Evolutionary conservation across 306 rosid species (phyloP).

Genomic region (Fragaria ananassa): DNA sequence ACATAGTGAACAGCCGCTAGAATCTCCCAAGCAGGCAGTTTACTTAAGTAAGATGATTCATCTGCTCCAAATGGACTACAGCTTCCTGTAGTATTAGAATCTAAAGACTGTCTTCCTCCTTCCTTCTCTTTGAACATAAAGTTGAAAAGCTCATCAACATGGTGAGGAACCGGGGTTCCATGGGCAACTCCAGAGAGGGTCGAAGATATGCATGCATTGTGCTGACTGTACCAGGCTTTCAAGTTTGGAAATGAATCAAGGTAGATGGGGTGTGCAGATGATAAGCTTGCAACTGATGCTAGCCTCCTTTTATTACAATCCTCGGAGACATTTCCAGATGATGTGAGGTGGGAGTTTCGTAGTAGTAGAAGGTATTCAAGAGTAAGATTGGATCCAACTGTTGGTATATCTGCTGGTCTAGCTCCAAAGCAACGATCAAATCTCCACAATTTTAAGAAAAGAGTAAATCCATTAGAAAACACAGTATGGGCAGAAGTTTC

Average conservation of each 20-base stretch:
- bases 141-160: slow-evolving; percentile 81
- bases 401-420: slow-evolving; percentile 74
- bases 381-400: slow-evolving; percentile 79
- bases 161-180: slow-evolving; percentile 76
- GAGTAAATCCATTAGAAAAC: slow-evolving; percentile 90
- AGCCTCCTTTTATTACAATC: slow-evolving; percentile 70
- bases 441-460: slow-evolving; percentile 82
- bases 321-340: slow-evolving; percentile 45
- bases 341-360: slow-evolving; percentile 68
- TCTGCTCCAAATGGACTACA: slow-evolving; percentile 75
- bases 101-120: slow-evolving; percentile 54
- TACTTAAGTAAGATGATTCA: slow-evolving; percentile 53
- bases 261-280: slow-evolving; percentile 64
- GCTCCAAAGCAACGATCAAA: slow-evolving; percentile 75
- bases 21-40: slow-evolving; percentile 94
- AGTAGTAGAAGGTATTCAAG: slow-evolving; percentile 77
- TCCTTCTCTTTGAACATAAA: slow-evolving; percentile 73
- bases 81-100: slow-evolving; percentile 68
- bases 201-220: slow-evolving; percentile 86
- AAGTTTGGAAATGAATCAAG: slow-evolving; percentile 90
- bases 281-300: slow-evolving; percentile 63
- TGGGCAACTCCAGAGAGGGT: slow-evolving; percentile 81
- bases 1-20: slow-evolving; percentile 85
- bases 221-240: slow-evolving; percentile 83
- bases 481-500: slow-evolving; percentile 82